Conservation (phyloP, 345 rosid species). For the Brassica cretica region DNA sequence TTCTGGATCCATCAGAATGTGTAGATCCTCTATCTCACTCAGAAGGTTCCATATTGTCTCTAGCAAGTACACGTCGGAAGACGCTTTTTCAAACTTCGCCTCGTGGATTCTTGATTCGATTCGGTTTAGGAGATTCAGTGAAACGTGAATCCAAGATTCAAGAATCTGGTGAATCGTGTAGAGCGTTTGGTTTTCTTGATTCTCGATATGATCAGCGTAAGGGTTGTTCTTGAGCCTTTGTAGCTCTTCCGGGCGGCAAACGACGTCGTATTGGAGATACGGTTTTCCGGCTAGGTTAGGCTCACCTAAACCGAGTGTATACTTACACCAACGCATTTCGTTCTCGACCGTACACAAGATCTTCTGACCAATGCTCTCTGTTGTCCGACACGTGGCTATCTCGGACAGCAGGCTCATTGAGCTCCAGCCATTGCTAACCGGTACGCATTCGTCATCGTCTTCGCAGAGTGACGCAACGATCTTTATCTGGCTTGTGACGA, state of each 20-base stretch:
- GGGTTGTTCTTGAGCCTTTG: slow-evolving; percentile 55
- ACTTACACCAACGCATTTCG: slow-evolving; percentile 77
- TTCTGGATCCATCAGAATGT: slow-evolving; percentile 75
- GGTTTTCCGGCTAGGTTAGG: slow-evolving; percentile 79
- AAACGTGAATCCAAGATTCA: slow-evolving; percentile 73
- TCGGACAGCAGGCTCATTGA: slow-evolving; percentile 74
- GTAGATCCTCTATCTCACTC: slow-evolving; percentile 64
- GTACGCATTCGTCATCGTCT: slow-evolving; percentile 40
- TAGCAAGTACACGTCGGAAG: slow-evolving; percentile 56
- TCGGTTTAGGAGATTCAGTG: slow-evolving; percentile 49
- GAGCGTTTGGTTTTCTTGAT: slow-evolving; percentile 68
- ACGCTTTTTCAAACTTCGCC: slow-evolving; percentile 49
- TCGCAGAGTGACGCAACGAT: slow-evolving; percentile 61
- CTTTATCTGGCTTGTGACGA: slow-evolving; percentile 66
- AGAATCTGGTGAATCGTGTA: slow-evolving; percentile 74
- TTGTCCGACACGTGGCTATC: slow-evolving; percentile 63
- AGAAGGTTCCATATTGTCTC: slow-evolving; percentile 80
- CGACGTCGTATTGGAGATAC: slow-evolving; percentile 72
- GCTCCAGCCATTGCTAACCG: slow-evolving; percentile 60
- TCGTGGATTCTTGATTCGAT: slow-evolving; percentile 49
- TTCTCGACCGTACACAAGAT: slow-evolving; percentile 67
- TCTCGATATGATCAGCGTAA: slow-evolving; percentile 55
- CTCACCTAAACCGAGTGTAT: slow-evolving; percentile 84
- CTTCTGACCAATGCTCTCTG: slow-evolving; percentile 66
- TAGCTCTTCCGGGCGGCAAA: slow-evolving; percentile 67